phyloP scores from a whole-genome alignment of 1,284 basidiomycete genomes.

The Sporisorium sorghi region DNA sequence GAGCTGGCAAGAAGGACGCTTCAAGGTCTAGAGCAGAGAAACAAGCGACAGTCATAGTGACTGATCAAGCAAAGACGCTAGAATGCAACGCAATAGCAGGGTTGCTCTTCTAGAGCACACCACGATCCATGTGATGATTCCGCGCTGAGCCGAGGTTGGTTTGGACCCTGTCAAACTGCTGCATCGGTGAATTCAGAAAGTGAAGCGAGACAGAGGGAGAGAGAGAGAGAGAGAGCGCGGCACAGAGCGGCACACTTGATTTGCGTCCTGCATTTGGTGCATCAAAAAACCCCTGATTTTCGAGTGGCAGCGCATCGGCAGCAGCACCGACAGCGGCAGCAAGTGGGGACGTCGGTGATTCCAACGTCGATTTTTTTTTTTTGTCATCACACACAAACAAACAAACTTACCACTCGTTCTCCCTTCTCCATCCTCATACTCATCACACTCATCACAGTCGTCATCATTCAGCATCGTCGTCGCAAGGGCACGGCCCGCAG shows the following conservation, averaged over 20 bases:
- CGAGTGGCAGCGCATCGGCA: background rate
- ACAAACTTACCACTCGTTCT: background rate
- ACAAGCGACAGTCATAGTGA: background rate
- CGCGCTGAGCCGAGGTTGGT: background rate
- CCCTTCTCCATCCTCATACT: background rate
- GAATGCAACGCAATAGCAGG: background rate
- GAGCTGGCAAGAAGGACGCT: constrained; percentile 21
- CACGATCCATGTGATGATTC: background rate
- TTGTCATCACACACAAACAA: constrained; percentile 4
- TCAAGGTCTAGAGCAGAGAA: constrained; percentile 2
- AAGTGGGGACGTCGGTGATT: background rate
- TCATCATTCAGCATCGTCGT: background rate
- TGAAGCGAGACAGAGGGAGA: no score
- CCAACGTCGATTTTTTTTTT: background rate
- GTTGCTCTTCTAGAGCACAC: background rate
- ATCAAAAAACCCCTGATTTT: background rate
- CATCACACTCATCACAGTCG: background rate
- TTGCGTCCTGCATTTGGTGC: background rate
- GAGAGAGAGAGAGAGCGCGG: no score
- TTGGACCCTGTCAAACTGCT: background rate
- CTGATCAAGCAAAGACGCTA: background rate
- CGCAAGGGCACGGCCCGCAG: background rate
- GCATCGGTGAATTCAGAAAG: background rate
- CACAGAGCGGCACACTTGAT: background rate
- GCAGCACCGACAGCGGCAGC: background rate